phyloP scores from a whole-genome alignment of 257 asterid species.

The Mitragyna speciosa region DNA sequence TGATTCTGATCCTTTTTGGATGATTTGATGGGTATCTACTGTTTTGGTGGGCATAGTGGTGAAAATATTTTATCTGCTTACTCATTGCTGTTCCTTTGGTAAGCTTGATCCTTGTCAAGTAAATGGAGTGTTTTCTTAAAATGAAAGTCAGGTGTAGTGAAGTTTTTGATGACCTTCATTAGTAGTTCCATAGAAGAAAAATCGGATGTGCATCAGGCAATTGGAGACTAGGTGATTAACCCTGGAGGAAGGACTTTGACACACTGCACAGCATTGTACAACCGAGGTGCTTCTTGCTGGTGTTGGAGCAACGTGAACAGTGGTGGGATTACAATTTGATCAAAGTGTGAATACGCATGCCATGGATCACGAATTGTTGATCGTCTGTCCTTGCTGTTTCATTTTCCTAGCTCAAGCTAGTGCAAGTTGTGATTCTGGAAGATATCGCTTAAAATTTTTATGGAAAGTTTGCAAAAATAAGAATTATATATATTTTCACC shows the following conservation, averaged over 20 bases:
- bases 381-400: background rate
- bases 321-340: background rate
- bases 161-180: background rate
- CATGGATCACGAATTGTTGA: background rate
- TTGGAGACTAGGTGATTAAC: background rate
- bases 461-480: background rate
- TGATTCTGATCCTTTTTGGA: background rate
- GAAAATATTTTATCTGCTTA: background rate
- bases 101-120: background rate
- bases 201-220: background rate
- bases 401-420: background rate
- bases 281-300: background rate
- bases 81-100: background rate
- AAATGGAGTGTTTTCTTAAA: background rate
- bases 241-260: background rate
- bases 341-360: background rate
- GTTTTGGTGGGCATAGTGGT: background rate
- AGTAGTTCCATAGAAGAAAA: conserved; percentile 1
- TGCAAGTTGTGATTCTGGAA: background rate
- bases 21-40: background rate
- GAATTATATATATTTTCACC: too few species aligned
- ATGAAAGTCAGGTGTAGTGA: background rate
- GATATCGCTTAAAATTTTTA: background rate
- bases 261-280: background rate
- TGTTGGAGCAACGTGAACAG: background rate